These are phyloP conservation scores for Cucumis variabilis DNA, from an alignment of 331 rosid species.

Conservation along the genomic window DNA sequence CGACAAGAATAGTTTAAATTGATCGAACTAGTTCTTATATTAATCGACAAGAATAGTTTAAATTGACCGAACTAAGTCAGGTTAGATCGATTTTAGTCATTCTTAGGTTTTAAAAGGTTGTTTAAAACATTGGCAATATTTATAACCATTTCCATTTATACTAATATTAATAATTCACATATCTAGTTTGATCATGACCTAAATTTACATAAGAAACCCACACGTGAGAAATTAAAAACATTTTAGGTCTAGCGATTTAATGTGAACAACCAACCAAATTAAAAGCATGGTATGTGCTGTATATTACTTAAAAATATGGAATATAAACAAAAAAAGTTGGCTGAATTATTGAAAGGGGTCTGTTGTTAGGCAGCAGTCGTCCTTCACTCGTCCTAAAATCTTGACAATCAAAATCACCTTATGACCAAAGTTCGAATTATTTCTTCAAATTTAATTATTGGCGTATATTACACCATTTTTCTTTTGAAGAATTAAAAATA, in stretches of 20 bases:
- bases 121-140: no score
- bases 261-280: conserved; percentile 5
- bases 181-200: background rate
- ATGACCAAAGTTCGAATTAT: no score
- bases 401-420: no score
- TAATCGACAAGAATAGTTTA: background rate
- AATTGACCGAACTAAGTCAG: background rate
- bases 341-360: background rate
- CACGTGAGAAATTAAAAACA: background rate
- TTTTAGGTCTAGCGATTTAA: background rate
- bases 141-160: background rate
- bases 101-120: no score
- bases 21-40: background rate
- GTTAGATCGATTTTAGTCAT: background rate
- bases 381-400: background rate
- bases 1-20: background rate
- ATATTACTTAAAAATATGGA: background rate
- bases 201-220: background rate
- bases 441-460: no score
- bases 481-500: no score
- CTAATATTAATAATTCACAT: background rate
- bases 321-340: background rate
- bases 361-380: background rate
- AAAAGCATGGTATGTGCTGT: background rate
- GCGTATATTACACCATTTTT: no score